phyloP scores from a whole-genome alignment of 2,329 filamentous ascomycete genomes.

The Aspergillus sergii region DNA sequence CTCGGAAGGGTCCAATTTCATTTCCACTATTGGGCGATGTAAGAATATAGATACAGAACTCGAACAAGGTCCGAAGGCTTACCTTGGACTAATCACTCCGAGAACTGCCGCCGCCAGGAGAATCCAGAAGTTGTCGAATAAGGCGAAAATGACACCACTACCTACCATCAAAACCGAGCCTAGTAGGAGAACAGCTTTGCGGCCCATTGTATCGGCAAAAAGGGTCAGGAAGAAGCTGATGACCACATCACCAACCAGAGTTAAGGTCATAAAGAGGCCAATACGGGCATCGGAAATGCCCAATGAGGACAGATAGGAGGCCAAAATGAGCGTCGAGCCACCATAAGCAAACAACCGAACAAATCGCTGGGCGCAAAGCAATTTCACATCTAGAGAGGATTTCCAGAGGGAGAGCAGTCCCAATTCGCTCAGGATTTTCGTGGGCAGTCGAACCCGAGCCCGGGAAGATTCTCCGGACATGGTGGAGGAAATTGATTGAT shows the following conservation, averaged over 20 bases:
- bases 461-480: neutral
- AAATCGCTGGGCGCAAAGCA: constrained; percentile 45
- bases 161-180: constrained; percentile 60
- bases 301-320: constrained; percentile 62
- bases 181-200: constrained; percentile 56
- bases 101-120: constrained; percentile 60
- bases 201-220: constrained; percentile 61
- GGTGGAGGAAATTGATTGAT: neutral
- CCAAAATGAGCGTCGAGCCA: constrained; percentile 62
- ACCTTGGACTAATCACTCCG: constrained; percentile 63
- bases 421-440: constrained; percentile 31
- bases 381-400: constrained; percentile 40
- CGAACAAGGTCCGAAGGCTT: neutral
- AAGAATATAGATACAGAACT: neutral
- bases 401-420: constrained; percentile 42
- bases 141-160: constrained; percentile 58
- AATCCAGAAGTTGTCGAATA: constrained; percentile 62
- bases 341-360: constrained; percentile 67
- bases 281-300: constrained; percentile 60
- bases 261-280: constrained; percentile 67
- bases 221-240: constrained; percentile 61
- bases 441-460: neutral
- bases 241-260: constrained; percentile 62
- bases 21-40: constrained; percentile 47
- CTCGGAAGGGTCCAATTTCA: constrained; percentile 69